Evolutionary conservation across 2,329 filamentous ascomycete species (phyloP).

Genomic region (Colletotrichum siamense): DNA sequence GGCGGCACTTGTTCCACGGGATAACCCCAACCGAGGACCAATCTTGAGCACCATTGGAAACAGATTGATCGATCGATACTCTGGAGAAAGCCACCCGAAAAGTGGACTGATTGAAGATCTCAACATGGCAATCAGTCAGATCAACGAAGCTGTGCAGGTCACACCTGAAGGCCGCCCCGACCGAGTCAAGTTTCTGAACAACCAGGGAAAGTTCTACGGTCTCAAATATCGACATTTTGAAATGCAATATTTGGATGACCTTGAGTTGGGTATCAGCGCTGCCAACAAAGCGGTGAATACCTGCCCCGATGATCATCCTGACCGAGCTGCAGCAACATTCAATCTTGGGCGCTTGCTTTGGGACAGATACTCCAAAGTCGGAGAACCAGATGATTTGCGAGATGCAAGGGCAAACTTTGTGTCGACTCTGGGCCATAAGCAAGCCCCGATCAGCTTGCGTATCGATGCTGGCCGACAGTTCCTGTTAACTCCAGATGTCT

Average conservation of each 20-base stretch:
- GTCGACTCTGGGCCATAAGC: neutral
- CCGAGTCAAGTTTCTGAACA: neutral
- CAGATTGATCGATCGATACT: neutral
- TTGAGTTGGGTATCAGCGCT: neutral
- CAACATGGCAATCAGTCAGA: neutral
- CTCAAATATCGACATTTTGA: neutral
- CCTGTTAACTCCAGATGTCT: neutral
- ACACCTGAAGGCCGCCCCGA: neutral
- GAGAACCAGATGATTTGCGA: neutral
- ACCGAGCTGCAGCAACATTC: neutral
- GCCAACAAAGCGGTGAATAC: neutral
- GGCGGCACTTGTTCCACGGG: neutral
- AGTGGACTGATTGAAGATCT: neutral
- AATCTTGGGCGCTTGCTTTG: neutral
- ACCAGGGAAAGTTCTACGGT: neutral
- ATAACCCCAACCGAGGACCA: neutral
- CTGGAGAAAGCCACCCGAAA: rapidly evolving
- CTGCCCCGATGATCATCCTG: neutral
- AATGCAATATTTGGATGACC: rapidly evolving
- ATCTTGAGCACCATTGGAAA: neutral
- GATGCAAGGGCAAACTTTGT: neutral
- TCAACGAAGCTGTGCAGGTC: neutral
- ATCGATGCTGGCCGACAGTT: neutral
- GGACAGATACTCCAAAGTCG: neutral
- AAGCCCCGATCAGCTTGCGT: neutral